These are phyloP conservation scores for Mycosarcoma mackinlayi DNA, from an alignment of 1,284 basidiomycete genomes.

Conservation along the genomic window DNA sequence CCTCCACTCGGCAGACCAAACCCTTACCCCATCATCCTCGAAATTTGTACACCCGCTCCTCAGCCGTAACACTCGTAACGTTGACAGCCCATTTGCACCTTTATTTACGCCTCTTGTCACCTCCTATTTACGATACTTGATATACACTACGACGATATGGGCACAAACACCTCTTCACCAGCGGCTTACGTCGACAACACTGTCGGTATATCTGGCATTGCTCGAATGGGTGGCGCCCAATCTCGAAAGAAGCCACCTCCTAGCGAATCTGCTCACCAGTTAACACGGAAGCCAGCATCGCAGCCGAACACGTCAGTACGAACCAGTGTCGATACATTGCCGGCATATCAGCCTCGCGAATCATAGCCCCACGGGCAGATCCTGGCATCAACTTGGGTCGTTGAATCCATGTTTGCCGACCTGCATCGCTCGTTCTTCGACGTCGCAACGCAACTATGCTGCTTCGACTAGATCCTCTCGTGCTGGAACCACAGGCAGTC, in stretches of 20 bases:
- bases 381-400: too few species aligned
- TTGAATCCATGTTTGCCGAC: not conserved
- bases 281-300: not conserved
- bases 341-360: conserved; percentile 18
- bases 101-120: too few species aligned
- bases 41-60: not conserved
- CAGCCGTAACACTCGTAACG: too few species aligned
- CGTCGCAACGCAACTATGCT: too few species aligned
- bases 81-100: too few species aligned
- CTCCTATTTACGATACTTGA: too few species aligned
- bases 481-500: not conserved
- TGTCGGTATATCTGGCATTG: conserved; percentile 21
- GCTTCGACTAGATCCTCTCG: not conserved
- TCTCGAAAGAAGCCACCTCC: conserved; percentile 12
- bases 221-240: conserved; percentile 40
- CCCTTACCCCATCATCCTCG: conserved; percentile 5
- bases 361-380: too few species aligned
- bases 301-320: not conserved
- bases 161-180: conserved; percentile 33
- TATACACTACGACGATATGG: too few species aligned
- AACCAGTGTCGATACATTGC: conserved; percentile 26
- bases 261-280: too few species aligned
- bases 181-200: conserved; percentile 29
- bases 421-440: too few species aligned
- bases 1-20: conserved; percentile 1